phyloP scores from a whole-genome alignment of 495 filamentous ascomycete genomes.

The Neurospora discreta region DNA sequence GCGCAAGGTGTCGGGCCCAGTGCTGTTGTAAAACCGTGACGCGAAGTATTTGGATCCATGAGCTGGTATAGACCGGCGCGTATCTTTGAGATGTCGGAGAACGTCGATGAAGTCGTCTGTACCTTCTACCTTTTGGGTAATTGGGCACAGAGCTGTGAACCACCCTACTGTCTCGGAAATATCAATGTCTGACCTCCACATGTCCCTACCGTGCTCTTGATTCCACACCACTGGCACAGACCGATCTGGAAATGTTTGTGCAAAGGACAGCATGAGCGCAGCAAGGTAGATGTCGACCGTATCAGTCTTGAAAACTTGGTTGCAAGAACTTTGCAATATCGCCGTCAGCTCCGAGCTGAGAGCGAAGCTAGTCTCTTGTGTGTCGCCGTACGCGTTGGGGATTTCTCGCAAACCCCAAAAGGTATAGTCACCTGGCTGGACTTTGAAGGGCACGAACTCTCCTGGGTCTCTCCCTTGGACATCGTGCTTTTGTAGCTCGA shows the following conservation, averaged over 20 bases:
- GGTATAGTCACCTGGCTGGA: conserved; percentile 25
- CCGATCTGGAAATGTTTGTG: conserved; percentile 41
- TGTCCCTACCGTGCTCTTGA: conserved; percentile 35
- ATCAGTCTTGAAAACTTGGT: conserved; percentile 35
- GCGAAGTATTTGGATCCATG: conserved; percentile 23
- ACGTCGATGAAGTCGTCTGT: conserved; percentile 30
- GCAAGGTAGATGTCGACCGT: conserved; percentile 38
- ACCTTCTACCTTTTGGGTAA: conserved; percentile 21
- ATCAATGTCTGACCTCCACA: conserved; percentile 24
- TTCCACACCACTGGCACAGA: conserved; percentile 42
- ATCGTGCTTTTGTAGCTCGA: conserved; percentile 28
- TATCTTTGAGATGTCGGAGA: conserved; percentile 32
- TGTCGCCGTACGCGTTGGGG: conserved; percentile 35
- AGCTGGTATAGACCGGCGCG: conserved; percentile 19
- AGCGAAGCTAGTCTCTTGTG: conserved; percentile 27
- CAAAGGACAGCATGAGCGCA: conserved; percentile 38
- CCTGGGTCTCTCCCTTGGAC: conserved; percentile 15
- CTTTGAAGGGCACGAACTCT: conserved; percentile 18
- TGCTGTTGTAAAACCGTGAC: conserved; percentile 35
- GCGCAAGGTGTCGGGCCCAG: conserved; percentile 29
- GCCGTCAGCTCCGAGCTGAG: conserved; percentile 32
- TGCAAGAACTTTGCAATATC: conserved; percentile 30
- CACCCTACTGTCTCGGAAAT: conserved; percentile 39
- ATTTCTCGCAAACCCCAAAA: conserved; percentile 38
- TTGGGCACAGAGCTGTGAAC: conserved; percentile 36